These are phyloP conservation scores for Aspergillus neotritici DNA, from an alignment of 2,329 filamentous ascomycete species.

Conservation along the genomic window DNA sequence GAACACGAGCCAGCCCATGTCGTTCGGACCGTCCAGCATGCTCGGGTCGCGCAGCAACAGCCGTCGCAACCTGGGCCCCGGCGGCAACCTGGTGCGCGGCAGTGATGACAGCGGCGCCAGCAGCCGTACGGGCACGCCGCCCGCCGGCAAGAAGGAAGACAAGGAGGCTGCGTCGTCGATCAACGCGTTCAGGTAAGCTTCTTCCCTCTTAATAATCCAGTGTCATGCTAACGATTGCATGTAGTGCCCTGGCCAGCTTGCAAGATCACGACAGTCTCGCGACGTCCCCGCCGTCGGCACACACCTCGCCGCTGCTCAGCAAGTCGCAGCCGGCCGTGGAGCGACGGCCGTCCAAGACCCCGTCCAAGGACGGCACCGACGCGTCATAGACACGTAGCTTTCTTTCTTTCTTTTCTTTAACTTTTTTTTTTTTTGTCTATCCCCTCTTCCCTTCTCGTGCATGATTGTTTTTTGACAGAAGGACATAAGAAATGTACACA, in stretches of 20 bases:
- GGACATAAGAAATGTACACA: too few relatives aligned
- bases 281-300: slow-evolving; percentile 45
- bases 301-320: slow-evolving; percentile 42
- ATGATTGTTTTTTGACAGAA: slow-evolving; percentile 1
- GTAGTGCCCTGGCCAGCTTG: slow-evolving; percentile 44
- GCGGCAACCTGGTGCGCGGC: slow-evolving; percentile 64
- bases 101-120: slow-evolving; percentile 82
- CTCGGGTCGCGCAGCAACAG: slow-evolving; percentile 88
- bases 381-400: slow-evolving; percentile 35
- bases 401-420: slow-evolving; percentile 21
- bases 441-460: slow-evolving; percentile 13
- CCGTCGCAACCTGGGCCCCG: slow-evolving; percentile 68
- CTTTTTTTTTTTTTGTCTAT: slow-evolving; percentile 13
- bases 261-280: slow-evolving; percentile 44
- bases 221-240: slow-evolving; percentile 9
- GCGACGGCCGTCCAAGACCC: slow-evolving; percentile 40
- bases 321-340: slow-evolving; percentile 44
- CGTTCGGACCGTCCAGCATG: slow-evolving; percentile 79
- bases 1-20: slow-evolving; percentile 58
- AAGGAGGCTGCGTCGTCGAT: slow-evolving; percentile 62
- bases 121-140: slow-evolving; percentile 84
- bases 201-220: slow-evolving; percentile 1
- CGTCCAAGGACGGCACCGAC: slow-evolving; percentile 38
- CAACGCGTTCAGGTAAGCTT: slow-evolving; percentile 87
- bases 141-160: slow-evolving; percentile 58